These are phyloP conservation scores for Neurospora intermedia DNA, from an alignment of 495 filamentous ascomycete species.

Conservation along the genomic window DNA sequence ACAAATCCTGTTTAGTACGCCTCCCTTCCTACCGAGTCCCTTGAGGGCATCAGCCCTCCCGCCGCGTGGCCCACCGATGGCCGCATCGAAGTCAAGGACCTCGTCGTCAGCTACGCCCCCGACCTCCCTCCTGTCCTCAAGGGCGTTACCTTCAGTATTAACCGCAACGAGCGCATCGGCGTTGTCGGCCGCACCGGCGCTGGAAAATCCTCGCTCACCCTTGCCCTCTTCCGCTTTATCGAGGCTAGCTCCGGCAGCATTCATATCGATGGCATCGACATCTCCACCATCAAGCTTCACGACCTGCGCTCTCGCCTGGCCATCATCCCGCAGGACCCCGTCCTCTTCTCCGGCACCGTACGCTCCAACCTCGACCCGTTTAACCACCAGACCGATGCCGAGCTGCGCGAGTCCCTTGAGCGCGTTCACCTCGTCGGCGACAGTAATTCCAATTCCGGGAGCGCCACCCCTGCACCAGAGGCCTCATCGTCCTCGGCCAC, in stretches of 20 bases:
- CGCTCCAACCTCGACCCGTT: slow-evolving; percentile 78
- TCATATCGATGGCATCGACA: slow-evolving; percentile 64
- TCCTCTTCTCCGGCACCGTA: slow-evolving; percentile 79
- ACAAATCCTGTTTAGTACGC: slow-evolving; percentile 38
- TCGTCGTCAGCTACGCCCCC: slow-evolving; percentile 65
- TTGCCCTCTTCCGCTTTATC: slow-evolving; percentile 77
- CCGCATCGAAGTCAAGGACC: slow-evolving; percentile 57
- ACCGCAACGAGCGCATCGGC: slow-evolving; percentile 65
- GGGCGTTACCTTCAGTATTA: slow-evolving; percentile 57
- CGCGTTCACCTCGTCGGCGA: slow-evolving; percentile 61
- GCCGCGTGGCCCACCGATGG: slow-evolving; percentile 76
- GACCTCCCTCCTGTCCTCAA: slow-evolving; percentile 69
- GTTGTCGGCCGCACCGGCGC: slow-evolving; percentile 82
- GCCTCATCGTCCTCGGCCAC: slow-evolving; percentile 6
- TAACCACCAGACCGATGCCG: slow-evolving; percentile 56
- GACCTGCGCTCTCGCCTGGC: slow-evolving; percentile 63
- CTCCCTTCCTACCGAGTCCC: slow-evolving; percentile 55
- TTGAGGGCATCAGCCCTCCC: slow-evolving; percentile 49
- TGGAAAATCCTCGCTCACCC: slow-evolving; percentile 74
- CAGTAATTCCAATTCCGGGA: slow-evolving; percentile 23
- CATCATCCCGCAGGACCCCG: slow-evolving; percentile 73
- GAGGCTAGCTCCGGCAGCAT: slow-evolving; percentile 62
- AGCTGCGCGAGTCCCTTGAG: slow-evolving; percentile 62
- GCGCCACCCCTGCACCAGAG: slow-evolving; percentile 14
- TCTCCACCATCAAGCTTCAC: slow-evolving; percentile 63